Percentiles rank a stretch among this genome's conserved stretches.
Conservation (phyloP, 2,329 filamentous ascomycete species). For the Colletotrichum orbiculare region DNA sequence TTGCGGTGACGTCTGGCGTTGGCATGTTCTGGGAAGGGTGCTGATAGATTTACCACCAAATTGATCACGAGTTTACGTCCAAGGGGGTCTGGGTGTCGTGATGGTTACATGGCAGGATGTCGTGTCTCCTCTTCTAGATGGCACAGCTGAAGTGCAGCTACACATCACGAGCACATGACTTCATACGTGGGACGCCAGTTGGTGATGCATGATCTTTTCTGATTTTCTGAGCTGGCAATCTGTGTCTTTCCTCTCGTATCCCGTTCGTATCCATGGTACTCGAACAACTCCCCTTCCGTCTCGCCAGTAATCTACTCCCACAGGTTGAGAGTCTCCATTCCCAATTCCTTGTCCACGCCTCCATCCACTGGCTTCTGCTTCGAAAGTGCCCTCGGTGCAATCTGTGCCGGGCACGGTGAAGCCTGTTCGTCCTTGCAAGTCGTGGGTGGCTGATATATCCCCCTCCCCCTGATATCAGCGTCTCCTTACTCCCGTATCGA, state of each 20-base stretch:
- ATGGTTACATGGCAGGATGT: background rate
- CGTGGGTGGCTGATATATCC: no score
- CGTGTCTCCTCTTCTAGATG: background rate
- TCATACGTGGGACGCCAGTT: background rate
- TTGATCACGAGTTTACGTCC: background rate
- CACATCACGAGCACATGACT: background rate
- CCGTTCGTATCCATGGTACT: background rate
- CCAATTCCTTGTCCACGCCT: background rate
- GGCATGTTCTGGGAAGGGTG: background rate
- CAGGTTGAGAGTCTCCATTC: background rate
- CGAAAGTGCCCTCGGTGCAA: no score
- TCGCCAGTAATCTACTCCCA: slow-evolving; percentile 8
- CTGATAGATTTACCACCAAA: slow-evolving; percentile 4
- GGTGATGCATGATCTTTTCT: slow-evolving; percentile 27
- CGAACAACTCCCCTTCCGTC: slow-evolving; percentile 1
- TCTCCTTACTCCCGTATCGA: no score
- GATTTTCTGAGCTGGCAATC: slow-evolving; percentile 10
- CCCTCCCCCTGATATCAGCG: no score
- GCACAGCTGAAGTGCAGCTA: background rate
- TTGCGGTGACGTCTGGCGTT: background rate
- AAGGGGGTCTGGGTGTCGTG: background rate
- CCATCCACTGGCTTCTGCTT: background rate
- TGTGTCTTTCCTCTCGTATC: background rate
- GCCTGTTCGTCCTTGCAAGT: no score
- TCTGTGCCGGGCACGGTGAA: no score